Percentiles rank a stretch among this genome's conserved stretches.
Conservation (phyloP, 192 early-diverging fungal genomes). For the Umbelopsis ramanniana region DNA sequence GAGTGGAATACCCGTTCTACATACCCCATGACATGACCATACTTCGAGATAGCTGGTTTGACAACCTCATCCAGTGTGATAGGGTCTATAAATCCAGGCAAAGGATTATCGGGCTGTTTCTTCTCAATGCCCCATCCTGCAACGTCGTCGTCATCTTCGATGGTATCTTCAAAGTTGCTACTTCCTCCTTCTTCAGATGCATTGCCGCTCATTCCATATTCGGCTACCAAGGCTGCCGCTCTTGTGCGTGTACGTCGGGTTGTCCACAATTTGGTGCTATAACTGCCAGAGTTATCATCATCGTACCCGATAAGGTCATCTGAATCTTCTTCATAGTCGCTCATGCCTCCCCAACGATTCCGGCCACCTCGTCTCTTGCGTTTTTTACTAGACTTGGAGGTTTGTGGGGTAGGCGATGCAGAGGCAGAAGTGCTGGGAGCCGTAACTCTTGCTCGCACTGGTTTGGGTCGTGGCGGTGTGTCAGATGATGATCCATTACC, state of each 20-base stretch:
- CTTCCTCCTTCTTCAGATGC: conserved; percentile 24
- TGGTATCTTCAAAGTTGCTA: conserved; percentile 37
- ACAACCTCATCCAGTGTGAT: conserved; percentile 87
- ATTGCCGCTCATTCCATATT: conserved; percentile 10
- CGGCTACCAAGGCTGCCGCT: conserved; percentile 3
- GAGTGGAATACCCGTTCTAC: neutral
- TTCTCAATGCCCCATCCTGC: conserved; percentile 46
- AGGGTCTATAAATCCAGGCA: conserved; percentile 89
- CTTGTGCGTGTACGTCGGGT: conserved; percentile 61
- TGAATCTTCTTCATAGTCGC: conserved; percentile 50
- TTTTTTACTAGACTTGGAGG: conserved; percentile 36
- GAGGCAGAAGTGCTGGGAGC: neutral
- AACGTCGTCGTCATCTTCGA: conserved; percentile 49
- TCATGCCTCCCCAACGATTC: conserved; percentile 45
- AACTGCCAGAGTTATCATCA: conserved; percentile 68
- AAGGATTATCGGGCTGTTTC: conserved; percentile 53
- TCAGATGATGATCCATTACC: conserved; percentile 19
- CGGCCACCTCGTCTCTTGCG: conserved; percentile 48
- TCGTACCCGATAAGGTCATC: conserved; percentile 60
- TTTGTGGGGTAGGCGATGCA: conserved; percentile 24
- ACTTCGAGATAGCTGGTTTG: conserved; percentile 91
- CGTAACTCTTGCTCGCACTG: neutral
- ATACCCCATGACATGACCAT: conserved; percentile 87
- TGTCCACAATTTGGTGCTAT: conserved; percentile 61
- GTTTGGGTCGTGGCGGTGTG: conserved; percentile 3